Percentiles rank a stretch among this genome's conserved stretches.
These are phyloP conservation scores for Coemansia sp. DNA, from an alignment of 192 early-diverging fungal genomes.

Conservation along the genomic window DNA sequence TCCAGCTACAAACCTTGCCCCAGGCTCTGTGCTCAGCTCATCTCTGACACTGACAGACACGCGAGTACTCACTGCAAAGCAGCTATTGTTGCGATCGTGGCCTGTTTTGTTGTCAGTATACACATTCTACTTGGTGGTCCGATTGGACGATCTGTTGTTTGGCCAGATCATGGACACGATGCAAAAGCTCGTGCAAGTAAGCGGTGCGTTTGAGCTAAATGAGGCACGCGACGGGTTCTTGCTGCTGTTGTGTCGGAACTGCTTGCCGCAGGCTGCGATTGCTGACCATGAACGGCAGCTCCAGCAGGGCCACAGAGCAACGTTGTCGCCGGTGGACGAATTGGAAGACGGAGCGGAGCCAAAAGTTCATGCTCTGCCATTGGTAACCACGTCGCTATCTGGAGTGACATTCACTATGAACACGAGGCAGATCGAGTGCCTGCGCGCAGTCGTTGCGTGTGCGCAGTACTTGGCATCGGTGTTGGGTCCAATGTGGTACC, in stretches of 20 bases:
- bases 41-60: slow-evolving; percentile 23
- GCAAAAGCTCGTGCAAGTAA: slow-evolving; percentile 73
- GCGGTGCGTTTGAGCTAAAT: slow-evolving; percentile 75
- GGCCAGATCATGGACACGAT: slow-evolving; percentile 65
- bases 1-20: slow-evolving; percentile 55
- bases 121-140: slow-evolving; percentile 71
- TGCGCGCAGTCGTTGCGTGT: slow-evolving; percentile 70
- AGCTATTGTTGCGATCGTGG: slow-evolving; percentile 82
- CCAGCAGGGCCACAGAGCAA: slow-evolving; percentile 2
- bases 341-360: neutral
- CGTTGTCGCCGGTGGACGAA: neutral
- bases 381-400: slow-evolving; percentile 27
- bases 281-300: slow-evolving; percentile 29
- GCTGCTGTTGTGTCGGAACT: slow-evolving; percentile 77
- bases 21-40: slow-evolving; percentile 46
- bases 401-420: slow-evolving; percentile 55
- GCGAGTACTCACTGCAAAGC: slow-evolving; percentile 51
- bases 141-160: slow-evolving; percentile 85
- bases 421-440: slow-evolving; percentile 75
- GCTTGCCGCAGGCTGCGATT: slow-evolving; percentile 64
- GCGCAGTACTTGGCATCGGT: slow-evolving; percentile 71
- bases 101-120: slow-evolving; percentile 73
- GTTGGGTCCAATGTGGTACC: slow-evolving; percentile 83
- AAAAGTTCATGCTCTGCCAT: slow-evolving; percentile 8
- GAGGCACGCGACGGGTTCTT: slow-evolving; percentile 86